Conservation (phyloP, 2,329 filamentous ascomycete species). For the Penicillium decumbens region DNA sequence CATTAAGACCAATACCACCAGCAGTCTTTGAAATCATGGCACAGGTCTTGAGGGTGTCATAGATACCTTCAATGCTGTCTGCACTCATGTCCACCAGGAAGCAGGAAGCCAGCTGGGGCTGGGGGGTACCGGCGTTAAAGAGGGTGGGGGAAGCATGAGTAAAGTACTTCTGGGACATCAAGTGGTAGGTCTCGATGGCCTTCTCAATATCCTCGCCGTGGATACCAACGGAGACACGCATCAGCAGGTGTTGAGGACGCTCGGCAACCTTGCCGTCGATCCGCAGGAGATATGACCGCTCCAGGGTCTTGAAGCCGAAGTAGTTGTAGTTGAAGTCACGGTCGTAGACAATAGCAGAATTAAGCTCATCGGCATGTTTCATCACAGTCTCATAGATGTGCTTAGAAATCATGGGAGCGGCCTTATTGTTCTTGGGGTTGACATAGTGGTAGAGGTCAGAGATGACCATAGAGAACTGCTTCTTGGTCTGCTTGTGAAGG, state of each 20-base stretch:
- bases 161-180: slow-evolving; percentile 98
- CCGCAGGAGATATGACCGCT: slow-evolving; percentile 94
- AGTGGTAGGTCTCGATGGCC: slow-evolving; percentile 94
- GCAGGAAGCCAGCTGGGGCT: slow-evolving; percentile 92
- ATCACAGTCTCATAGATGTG: slow-evolving; percentile 88
- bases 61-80: slow-evolving; percentile 98
- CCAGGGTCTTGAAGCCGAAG: slow-evolving; percentile 98
- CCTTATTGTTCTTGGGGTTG: slow-evolving; percentile 82
- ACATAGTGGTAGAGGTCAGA: slow-evolving; percentile 91
- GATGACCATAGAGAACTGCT: slow-evolving; percentile 96
- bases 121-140: slow-evolving; percentile 95
- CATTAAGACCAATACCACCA: slow-evolving; percentile 93
- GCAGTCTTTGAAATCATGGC: slow-evolving; percentile 99
- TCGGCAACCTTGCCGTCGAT: slow-evolving; percentile 95
- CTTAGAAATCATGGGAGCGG: slow-evolving; percentile 91
- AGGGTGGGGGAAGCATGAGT: slow-evolving; percentile 96
- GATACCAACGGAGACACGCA: slow-evolving; percentile 97
- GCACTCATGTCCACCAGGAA: slow-evolving; percentile 99
- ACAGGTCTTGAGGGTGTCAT: slow-evolving; percentile 97
- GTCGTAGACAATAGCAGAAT: slow-evolving; percentile 98
- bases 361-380: slow-evolving; percentile 93
- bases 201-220: slow-evolving; percentile 93
- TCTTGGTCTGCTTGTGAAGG: slow-evolving; percentile 99
- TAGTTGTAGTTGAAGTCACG: slow-evolving; percentile 99
- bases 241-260: slow-evolving; percentile 98